Percentiles rank a stretch among this genome's conserved stretches.
These are phyloP conservation scores for Botrytis sinoallii DNA, from an alignment of 2,329 filamentous ascomycete species.

Conservation along the genomic window DNA sequence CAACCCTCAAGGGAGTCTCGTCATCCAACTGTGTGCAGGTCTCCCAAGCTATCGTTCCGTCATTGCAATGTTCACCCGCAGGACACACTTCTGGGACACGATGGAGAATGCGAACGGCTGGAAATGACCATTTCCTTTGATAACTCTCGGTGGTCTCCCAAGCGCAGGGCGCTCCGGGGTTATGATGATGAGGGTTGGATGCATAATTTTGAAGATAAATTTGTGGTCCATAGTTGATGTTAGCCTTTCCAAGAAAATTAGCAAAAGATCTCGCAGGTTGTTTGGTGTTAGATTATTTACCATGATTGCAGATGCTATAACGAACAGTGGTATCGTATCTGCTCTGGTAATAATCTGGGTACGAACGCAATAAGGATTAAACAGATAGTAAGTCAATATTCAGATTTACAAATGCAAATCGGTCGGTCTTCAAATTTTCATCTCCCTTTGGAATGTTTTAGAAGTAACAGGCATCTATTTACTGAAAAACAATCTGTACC, in stretches of 20 bases:
- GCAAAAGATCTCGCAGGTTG: not conserved
- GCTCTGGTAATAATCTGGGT: not conserved
- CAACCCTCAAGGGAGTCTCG: not conserved
- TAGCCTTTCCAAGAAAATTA: not conserved
- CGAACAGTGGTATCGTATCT: not conserved
- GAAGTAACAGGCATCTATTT: not conserved
- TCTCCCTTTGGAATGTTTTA: not conserved
- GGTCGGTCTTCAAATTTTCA: fast-evolving
- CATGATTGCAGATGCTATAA: not conserved
- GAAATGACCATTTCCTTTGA: constrained; percentile 1
- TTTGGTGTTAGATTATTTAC: not conserved
- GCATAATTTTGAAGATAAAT: not conserved
- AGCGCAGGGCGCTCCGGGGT: not conserved
- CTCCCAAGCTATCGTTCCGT: not conserved
- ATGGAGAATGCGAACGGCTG: not conserved
- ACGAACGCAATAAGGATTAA: not conserved
- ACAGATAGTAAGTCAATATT: not conserved
- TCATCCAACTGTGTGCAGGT: no score
- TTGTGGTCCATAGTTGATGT: not conserved
- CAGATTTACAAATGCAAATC: not conserved
- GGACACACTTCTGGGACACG: not conserved
- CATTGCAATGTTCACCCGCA: not conserved
- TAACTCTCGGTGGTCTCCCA: not conserved
- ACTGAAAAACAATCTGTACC: not conserved
- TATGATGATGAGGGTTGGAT: not conserved